Evolutionary conservation across 2,329 filamentous ascomycete species (phyloP).

Genomic region (Penicillium sp.): DNA sequence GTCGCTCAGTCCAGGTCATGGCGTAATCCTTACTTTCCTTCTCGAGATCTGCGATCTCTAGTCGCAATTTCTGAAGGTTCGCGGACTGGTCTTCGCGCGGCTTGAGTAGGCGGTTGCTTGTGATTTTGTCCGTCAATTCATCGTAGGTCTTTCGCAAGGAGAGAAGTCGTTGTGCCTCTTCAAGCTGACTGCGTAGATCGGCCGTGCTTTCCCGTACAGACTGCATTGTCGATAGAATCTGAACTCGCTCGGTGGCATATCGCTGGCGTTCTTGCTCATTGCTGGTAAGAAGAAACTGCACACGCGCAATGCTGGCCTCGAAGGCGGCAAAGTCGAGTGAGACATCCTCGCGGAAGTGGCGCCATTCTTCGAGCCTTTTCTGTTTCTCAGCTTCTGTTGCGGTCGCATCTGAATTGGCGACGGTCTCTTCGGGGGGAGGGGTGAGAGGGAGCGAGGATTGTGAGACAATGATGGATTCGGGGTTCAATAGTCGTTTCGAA

Average conservation of each 20-base stretch:
- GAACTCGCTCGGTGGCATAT: conserved; percentile 75
- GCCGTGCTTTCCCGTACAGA: conserved; percentile 72
- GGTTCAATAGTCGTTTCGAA: conserved; percentile 71
- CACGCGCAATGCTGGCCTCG: conserved; percentile 78
- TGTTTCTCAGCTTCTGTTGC: conserved; percentile 47
- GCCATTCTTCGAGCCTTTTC: conserved; percentile 54
- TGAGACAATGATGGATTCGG: conserved; percentile 61
- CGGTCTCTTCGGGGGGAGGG: conserved; percentile 61
- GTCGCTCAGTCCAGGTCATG: conserved; percentile 76
- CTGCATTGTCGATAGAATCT: conserved; percentile 75
- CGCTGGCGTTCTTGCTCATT: conserved; percentile 80
- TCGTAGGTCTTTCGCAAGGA: conserved; percentile 82
- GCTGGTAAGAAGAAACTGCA: conserved; percentile 80
- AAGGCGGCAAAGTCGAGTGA: conserved; percentile 86
- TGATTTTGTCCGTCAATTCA: conserved; percentile 81
- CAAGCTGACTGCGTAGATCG: conserved; percentile 69
- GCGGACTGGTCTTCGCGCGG: conserved; percentile 79
- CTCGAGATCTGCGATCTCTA: conserved; percentile 84
- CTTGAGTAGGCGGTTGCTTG: conserved; percentile 72
- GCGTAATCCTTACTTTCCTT: conserved; percentile 79
- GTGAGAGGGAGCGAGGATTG: conserved; percentile 59
- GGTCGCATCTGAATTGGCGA: conserved; percentile 44
- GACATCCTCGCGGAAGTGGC: conserved; percentile 77
- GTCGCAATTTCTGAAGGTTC: conserved; percentile 75
- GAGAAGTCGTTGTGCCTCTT: conserved; percentile 71